phyloP scores from a whole-genome alignment of 2,329 filamentous ascomycete species.

The Hypoxylon sp. region DNA sequence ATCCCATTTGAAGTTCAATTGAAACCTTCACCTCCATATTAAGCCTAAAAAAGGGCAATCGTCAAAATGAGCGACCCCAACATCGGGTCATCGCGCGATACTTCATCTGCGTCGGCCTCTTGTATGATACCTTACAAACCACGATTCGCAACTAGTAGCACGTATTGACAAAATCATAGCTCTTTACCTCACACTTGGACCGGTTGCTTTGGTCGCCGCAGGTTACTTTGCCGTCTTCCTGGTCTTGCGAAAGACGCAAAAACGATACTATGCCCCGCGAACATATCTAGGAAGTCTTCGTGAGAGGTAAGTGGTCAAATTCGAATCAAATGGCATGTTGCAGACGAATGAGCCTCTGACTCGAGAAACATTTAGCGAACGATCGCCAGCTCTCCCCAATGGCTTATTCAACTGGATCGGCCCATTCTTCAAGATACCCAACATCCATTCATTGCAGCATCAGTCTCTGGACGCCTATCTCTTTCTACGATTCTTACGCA shows the following conservation, averaged over 20 bases:
- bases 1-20: too few species aligned
- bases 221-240: constrained; percentile 57
- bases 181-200: constrained; percentile 54
- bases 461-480: constrained; percentile 93
- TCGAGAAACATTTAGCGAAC: constrained; percentile 53
- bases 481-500: constrained; percentile 86
- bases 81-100: constrained; percentile 32
- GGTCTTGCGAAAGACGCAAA: constrained; percentile 54
- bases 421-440: constrained; percentile 72
- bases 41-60: constrained; percentile 10
- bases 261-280: constrained; percentile 59
- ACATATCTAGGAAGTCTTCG: constrained; percentile 59
- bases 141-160: background rate
- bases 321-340: background rate
- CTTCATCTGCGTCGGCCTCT: constrained; percentile 34
- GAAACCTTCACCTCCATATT: background rate
- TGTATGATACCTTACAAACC: constrained; percentile 32
- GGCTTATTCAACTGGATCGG: constrained; percentile 74
- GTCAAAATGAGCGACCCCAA: constrained; percentile 40
- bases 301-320: constrained; percentile 46
- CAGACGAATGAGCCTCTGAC: background rate
- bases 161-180: constrained; percentile 43
- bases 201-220: constrained; percentile 50
- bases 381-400: constrained; percentile 65
- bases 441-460: constrained; percentile 86